Evolutionary conservation across 306 rosid genomes (phyloP).

Genomic region (Cicer bijugum): DNA sequence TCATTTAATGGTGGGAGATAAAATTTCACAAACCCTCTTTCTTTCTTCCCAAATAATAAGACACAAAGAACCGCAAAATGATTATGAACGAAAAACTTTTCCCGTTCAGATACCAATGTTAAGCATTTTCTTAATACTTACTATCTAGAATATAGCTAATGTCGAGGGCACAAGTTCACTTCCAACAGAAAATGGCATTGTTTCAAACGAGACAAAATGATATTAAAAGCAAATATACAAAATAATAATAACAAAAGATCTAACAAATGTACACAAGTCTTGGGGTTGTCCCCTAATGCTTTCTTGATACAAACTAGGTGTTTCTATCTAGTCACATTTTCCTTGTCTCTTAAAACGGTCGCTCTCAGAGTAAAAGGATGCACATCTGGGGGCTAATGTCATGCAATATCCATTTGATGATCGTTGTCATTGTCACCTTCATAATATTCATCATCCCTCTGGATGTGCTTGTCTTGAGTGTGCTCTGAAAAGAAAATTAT

Average conservation of each 20-base stretch:
- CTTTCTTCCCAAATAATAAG: background rate
- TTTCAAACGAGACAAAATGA: background rate
- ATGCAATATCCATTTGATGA: slow-evolving; percentile 72
- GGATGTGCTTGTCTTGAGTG: slow-evolving; percentile 90
- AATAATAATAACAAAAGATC: background rate
- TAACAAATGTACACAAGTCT: background rate
- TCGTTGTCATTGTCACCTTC: slow-evolving; percentile 92
- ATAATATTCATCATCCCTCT: slow-evolving; percentile 89
- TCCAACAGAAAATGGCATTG: slow-evolving; percentile 11
- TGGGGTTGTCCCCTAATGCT: background rate
- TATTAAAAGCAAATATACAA: slow-evolving; percentile 30
- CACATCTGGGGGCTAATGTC: slow-evolving; percentile 36
- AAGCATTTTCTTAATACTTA: background rate
- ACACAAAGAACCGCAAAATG: background rate
- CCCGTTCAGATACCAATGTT: background rate
- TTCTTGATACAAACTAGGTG: slow-evolving; percentile 16
- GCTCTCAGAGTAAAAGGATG: slow-evolving; percentile 3
- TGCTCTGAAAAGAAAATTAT: slow-evolving; percentile 62
- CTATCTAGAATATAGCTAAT: background rate
- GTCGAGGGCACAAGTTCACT: slow-evolving; percentile 10
- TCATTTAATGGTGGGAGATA: too few relatives aligned
- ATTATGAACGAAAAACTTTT: background rate
- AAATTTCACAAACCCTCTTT: too few relatives aligned
- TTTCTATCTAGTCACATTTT: slow-evolving; percentile 43
- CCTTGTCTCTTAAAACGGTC: slow-evolving; percentile 18